These are phyloP conservation scores for Sphenostylis stenocarpa DNA, from an alignment of 306 rosid genomes.

Conservation along the genomic window DNA sequence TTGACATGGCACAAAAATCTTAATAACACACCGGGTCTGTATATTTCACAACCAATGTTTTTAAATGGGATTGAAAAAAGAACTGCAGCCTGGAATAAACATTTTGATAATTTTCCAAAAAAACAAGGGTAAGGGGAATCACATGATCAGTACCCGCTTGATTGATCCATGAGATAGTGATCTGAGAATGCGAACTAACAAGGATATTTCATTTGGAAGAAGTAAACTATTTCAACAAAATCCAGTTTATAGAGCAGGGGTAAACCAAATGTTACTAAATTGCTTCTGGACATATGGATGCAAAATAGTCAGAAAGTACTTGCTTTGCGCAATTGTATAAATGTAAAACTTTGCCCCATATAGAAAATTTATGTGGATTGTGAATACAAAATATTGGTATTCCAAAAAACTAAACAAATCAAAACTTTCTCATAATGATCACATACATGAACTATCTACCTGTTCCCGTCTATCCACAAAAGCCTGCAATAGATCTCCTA, in stretches of 20 bases:
- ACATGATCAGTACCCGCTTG: neutral
- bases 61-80: neutral
- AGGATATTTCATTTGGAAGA: neutral
- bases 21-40: neutral
- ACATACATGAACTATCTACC: slow-evolving; percentile 56
- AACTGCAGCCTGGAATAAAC: slow-evolving; percentile 12
- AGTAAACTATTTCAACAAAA: slow-evolving; percentile 13
- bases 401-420: neutral
- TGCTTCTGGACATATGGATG: neutral
- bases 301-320: slow-evolving; percentile 21
- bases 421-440: slow-evolving; percentile 28
- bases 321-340: neutral
- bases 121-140: neutral
- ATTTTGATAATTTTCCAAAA: slow-evolving; percentile 6
- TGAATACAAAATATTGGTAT: slow-evolving; percentile 2
- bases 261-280: neutral
- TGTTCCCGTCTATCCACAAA: slow-evolving; percentile 98
- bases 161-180: neutral
- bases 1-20: neutral
- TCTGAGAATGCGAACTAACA: slow-evolving; percentile 5
- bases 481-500: slow-evolving; percentile 93
- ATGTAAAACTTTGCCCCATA: slow-evolving; percentile 6
- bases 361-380: slow-evolving; percentile 6
- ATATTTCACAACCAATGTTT: slow-evolving; percentile 11
- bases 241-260: neutral